Percentiles rank a stretch among this genome's conserved stretches.
Conservation (phyloP, 2,329 filamentous ascomycete genomes). For the Ciborinia camelliae region DNA sequence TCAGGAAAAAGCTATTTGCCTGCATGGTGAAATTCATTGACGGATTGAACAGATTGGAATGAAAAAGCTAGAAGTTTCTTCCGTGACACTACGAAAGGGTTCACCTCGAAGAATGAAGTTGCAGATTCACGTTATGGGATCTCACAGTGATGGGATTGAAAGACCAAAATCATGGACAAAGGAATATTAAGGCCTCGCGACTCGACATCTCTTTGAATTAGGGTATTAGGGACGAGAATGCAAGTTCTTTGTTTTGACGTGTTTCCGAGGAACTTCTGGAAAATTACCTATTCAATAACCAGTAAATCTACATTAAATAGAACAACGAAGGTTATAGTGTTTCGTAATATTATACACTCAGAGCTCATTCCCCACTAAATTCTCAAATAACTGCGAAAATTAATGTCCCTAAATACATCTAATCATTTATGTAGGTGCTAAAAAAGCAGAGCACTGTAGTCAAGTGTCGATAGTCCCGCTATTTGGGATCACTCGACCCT, state of each 20-base stretch:
- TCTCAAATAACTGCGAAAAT: too few species aligned
- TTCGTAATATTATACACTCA: not conserved
- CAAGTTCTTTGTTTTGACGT: not conserved
- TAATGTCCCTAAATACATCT: not conserved
- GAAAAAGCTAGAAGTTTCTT: not conserved
- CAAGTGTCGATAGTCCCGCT: too few species aligned
- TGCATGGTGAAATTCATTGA: conserved; percentile 6
- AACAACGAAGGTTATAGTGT: not conserved
- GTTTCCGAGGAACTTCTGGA: too few species aligned
- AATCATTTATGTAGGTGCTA: too few species aligned
- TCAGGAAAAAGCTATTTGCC: not conserved
- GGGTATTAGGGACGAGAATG: not conserved
- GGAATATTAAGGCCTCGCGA: not conserved
- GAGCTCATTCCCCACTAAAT: too few species aligned
- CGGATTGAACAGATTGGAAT: not conserved
- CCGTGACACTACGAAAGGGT: not conserved
- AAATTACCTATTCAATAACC: not conserved
- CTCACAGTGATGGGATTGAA: not conserved
- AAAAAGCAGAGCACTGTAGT: too few species aligned
- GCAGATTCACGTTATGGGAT: not conserved
- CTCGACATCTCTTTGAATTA: not conserved
- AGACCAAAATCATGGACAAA: not conserved
- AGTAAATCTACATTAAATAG: not conserved
- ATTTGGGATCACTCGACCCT: too few species aligned
- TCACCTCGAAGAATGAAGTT: not conserved